Base-by-base conservation (phyloP, 805 yeast species). In the Cyberlindnera veronae region DNA sequence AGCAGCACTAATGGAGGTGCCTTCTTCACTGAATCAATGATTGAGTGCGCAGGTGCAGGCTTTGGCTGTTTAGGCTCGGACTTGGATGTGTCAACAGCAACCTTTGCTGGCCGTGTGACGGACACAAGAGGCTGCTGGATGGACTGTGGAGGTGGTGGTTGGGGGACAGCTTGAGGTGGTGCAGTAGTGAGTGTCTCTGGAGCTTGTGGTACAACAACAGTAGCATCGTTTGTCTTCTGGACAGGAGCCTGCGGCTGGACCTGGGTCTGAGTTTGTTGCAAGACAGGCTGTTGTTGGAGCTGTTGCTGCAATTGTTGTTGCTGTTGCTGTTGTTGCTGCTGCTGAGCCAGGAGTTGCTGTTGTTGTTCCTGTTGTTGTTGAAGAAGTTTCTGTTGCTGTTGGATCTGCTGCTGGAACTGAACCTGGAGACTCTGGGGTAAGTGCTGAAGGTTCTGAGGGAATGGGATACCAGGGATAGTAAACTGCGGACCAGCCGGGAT, bases 341-440 rank as follows among this genome's bases (percentile, higher is more conserved):
- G 42, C 29, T 31, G 40, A 11, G 13, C 32, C n/a, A 31, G 36
- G 3, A 29, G 27, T 5, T 16, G 38, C 22, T 32, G 50, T 27
- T 40, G 45, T 24, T 24, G 28, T 14, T 24, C 13, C 18, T 26
- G 39, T 27, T 52, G 53, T 13, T 42, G 42, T 9, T 45, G 50
- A 7, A 42, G 32, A 14, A 44, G 39, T 20, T 44, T 38, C 37
- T 46, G 51, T 24, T 50, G 57, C 26, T 54, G 57, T 27, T 47
- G 53, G 16, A 48, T 50, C 39, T 49, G 56, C 29, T 49, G 57
- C 18, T 49, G 48, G 42, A 49, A 52, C 14, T 53, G 57, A 29
- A 47, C 51, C 26, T 54, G 56, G 8, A 45, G 30, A 24, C 45
- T 40, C 39, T 48, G 53, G 13, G 46, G 50, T 21, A 47, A 40